A percentile compares a stretch with the other conserved stretches of the same genome.
Evolutionary conservation across 192 early-diverging fungal genomes (phyloP).

Genomic region (Backusella sp.): DNA sequence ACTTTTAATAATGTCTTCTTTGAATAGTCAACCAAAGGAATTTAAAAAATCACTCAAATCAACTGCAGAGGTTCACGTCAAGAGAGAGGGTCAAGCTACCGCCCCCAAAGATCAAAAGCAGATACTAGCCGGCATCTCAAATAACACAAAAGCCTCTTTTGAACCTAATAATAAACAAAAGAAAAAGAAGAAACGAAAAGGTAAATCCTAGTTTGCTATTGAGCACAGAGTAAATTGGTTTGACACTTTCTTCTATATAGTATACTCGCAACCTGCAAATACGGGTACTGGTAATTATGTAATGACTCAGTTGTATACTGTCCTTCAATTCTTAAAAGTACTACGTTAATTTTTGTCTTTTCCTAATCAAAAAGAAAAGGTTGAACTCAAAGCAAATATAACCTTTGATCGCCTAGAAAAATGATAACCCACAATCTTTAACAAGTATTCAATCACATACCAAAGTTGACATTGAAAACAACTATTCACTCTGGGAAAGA

Average conservation of each 20-base stretch:
- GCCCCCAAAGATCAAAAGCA: neutral
- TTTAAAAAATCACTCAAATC: conserved; percentile 34
- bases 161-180: conserved; percentile 19
- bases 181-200: conserved; percentile 22
- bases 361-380: too few species aligned
- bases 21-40: conserved; percentile 30
- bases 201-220: neutral
- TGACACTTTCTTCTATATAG: conserved; percentile 2
- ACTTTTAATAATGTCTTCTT: neutral
- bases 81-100: conserved; percentile 13
- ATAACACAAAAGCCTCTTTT: conserved; percentile 32
- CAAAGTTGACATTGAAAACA: conserved; percentile 55
- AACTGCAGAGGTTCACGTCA: conserved; percentile 27
- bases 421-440: conserved; percentile 57
- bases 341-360: neutral
- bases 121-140: neutral
- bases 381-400: neutral
- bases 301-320: conserved; percentile 51
- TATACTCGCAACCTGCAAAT: conserved; percentile 55
- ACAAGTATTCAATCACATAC: conserved; percentile 56
- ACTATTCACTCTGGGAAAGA: conserved; percentile 52
- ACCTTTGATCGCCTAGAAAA: conserved; percentile 20
- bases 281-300: conserved; percentile 53
- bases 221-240: neutral
- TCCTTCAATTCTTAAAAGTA: conserved; percentile 57